Base-by-base conservation (phyloP, 257 asterid species). In the Petrea volubilis region DNA sequence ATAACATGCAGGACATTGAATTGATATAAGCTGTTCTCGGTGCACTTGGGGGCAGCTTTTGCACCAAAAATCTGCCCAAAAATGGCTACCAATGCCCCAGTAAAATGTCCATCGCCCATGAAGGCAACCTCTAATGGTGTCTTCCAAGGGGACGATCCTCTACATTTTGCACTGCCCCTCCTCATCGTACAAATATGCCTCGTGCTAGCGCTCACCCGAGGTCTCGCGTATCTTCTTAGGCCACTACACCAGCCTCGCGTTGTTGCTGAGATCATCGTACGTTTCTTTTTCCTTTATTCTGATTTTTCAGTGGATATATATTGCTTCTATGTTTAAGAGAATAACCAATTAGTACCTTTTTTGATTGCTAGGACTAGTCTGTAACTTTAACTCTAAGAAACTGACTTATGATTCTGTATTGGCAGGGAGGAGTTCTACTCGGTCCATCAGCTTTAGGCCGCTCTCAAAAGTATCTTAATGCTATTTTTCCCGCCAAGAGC, bases 361-460 rank as follows among this genome's bases (percentile, higher is more conserved):
- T 50, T 6, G n/a, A n/a, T n/a, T n/a, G n/a, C n/a, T n/a, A n/a
- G n/a, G n/a, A n/a, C n/a, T 44, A 44, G 50, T 13, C n/a, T n/a
- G n/a, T n/a, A n/a, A n/a, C n/a, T n/a, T n/a, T n/a, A n/a, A n/a
- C 20, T 13, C 20, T 13, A 44, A 13, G 51, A 17, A 47, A 3
- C 7, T 47, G 55, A 47, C 24, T 47, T 47, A 47, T 47, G 24
- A 47, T 17, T 6, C 1, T 47, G 2, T 20, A 14, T 20, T 58
- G 14, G 1, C 74, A 92, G 97, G 97, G 97, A 50, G 97, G 97
- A 70, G 46, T 92, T 73, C 60, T 92, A 47, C 90, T 92, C 2
- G 98, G 98, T 2, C 98, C 97, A 23, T 92, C 98, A 23, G 96
- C 92, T 49, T 71, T 92, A 15, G 98, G 98, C 1, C 84, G 92